These are phyloP conservation scores for Curvularia verruculosa DNA, from an alignment of 2,329 filamentous ascomycete species.

Conservation along the genomic window DNA sequence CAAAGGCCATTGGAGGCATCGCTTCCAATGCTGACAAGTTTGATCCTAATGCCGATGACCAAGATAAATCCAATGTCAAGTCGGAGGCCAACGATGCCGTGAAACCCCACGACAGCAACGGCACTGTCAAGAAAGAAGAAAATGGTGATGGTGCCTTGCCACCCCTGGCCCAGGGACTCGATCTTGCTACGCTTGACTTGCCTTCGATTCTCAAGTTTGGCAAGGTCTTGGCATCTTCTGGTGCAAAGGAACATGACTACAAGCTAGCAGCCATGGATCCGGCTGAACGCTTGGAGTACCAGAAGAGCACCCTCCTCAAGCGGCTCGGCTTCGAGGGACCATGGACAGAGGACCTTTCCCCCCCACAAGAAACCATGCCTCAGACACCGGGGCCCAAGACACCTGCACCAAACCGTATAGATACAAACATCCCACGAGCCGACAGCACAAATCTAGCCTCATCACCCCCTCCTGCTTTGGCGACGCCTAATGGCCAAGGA, in stretches of 20 bases:
- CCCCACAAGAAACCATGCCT: slow-evolving; percentile 62
- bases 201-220: slow-evolving; percentile 80
- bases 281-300: slow-evolving; percentile 77
- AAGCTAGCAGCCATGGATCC: slow-evolving; percentile 82
- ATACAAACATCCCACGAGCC: slow-evolving; percentile 56
- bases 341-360: slow-evolving; percentile 84
- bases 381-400: slow-evolving; percentile 48
- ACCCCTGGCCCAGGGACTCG: slow-evolving; percentile 67
- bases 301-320: slow-evolving; percentile 84
- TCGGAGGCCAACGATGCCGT: slow-evolving; percentile 51
- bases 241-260: slow-evolving; percentile 83
- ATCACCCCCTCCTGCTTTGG: slow-evolving; percentile 55
- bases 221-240: slow-evolving; percentile 80
- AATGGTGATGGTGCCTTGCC: slow-evolving; percentile 53
- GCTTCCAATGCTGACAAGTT: slow-evolving; percentile 85
- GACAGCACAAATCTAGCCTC: slow-evolving; percentile 54
- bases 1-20: slow-evolving; percentile 93
- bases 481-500: slow-evolving; percentile 52
- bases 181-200: slow-evolving; percentile 77
- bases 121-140: slow-evolving; percentile 56
- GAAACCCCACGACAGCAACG: slow-evolving; percentile 63
- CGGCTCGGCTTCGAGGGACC: slow-evolving; percentile 85
- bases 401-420: slow-evolving; percentile 54
- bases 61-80: slow-evolving; percentile 63
- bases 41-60: slow-evolving; percentile 74